Base-by-base conservation (phyloP, 805 yeast species). In the Kluyveromyces lactis region DNA sequence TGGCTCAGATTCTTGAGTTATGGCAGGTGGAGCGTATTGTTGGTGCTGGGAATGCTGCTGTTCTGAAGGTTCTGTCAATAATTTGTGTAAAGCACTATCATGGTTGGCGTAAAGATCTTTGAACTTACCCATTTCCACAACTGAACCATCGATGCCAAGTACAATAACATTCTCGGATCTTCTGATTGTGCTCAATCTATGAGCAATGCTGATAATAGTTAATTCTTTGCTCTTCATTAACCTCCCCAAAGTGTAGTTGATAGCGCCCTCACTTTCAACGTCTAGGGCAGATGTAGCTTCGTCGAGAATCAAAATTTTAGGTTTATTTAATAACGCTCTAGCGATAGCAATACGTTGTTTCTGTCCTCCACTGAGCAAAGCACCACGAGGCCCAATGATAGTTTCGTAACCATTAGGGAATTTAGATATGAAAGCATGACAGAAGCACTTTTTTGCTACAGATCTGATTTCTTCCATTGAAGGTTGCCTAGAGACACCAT, bases 211-310 rank as follows among this genome's bases (percentile, higher is more conserved):
- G 32, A 92, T 84, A 2, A 87, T 78, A 0, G 97, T 90, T 35
- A 79, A 61, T 15, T 78, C 67, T 36, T 77, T 74, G 21, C 77
- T 72, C 39, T 67, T 64, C 64, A 76, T 73, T 38, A 89, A 65
- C 33, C 68, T 63, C 24, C 80, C 77, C 45, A 90, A 67, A 8
- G 95, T 89, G 41, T 74, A 74, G 65, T 86, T 84, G 35, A 92
- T 95, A 0, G 90, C 81, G 49, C 83, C 60, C 13, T 81, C 71
- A 55, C 84, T 83, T 27, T 72, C 75, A 0, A 77, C 70, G 57
- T 92, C 98, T 37, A 92, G 66, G 0, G 95, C 84, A 1, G 97
- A 79, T 0, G 97, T 89, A 38, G 90, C 84, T 56, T 92, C 98
- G 59, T 92, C 98, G 34, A 92, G 59, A 28, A 79, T 66, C 43